Evolutionary conservation across 345 rosid species (phyloP).

Genomic region (Bruguiera parviflora): DNA sequence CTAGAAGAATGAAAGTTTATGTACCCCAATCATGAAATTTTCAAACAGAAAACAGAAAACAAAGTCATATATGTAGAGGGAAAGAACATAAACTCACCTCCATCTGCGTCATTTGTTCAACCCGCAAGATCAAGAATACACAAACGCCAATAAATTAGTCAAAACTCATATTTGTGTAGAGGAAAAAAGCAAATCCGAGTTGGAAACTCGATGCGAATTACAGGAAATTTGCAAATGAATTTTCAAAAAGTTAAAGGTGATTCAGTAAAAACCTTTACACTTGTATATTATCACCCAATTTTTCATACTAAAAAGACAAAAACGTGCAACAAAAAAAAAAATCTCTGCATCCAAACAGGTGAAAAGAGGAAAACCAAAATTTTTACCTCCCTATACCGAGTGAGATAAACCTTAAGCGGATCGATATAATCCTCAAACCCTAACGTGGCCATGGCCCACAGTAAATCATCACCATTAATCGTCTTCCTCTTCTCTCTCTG

Average conservation of each 20-base stretch:
- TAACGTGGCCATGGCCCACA: slow-evolving; percentile 95
- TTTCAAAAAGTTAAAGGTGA: neutral
- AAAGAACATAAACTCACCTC: slow-evolving; percentile 50
- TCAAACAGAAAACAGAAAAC: neutral
- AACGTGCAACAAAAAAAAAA: neutral
- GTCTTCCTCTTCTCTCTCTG: slow-evolving; percentile 99
- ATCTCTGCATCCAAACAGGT: neutral
- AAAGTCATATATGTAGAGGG: neutral
- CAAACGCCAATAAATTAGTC: slow-evolving; percentile 11
- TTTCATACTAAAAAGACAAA: neutral
- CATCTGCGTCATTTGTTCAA: slow-evolving; percentile 52
- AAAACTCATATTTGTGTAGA: neutral
- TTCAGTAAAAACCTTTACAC: no score
- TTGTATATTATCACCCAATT: no score
- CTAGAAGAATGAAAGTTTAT: slow-evolving; percentile 32
- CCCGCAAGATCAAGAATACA: slow-evolving; percentile 17
- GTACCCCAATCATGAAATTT: neutral
- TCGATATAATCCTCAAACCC: slow-evolving; percentile 97
- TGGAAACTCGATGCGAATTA: neutral
- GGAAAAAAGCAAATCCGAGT: neutral
- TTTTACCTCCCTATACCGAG: slow-evolving; percentile 76
- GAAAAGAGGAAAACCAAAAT: neutral
- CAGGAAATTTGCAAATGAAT: neutral
- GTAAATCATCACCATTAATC: slow-evolving; percentile 89
- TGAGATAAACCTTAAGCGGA: slow-evolving; percentile 72